phyloP scores from a whole-genome alignment of 2,329 filamentous ascomycete genomes.

The Camptophora hylomeconis region DNA sequence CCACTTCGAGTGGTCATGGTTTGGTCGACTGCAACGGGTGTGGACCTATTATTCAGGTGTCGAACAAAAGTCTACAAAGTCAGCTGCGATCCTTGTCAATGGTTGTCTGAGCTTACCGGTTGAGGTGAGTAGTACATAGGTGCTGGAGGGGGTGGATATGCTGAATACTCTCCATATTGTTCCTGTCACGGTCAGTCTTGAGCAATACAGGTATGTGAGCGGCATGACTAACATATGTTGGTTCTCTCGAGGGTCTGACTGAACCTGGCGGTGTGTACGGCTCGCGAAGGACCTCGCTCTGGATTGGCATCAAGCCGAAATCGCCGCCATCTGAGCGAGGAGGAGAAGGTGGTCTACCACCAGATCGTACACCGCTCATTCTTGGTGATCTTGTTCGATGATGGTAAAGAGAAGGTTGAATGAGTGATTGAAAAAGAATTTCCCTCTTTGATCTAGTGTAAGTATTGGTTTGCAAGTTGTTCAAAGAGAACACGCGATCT shows the following conservation, averaged over 20 bases:
- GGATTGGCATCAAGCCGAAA: constrained; percentile 6
- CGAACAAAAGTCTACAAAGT: constrained; percentile 6
- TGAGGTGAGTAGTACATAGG: constrained; percentile 11
- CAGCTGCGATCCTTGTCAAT: constrained; percentile 8
- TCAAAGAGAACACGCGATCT: no score
- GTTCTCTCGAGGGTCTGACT: constrained; percentile 4
- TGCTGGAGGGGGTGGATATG: constrained; percentile 11
- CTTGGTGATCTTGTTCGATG: no score
- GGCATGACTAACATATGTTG: constrained; percentile 13
- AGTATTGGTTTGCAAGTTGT: no score
- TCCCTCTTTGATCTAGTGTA: no score
- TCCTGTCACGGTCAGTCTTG: constrained; percentile 10
- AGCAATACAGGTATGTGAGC: not conserved
- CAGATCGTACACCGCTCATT: no score
- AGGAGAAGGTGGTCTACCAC: constrained; percentile 13
- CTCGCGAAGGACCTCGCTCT: constrained; percentile 10
- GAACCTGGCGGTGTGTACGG: constrained; percentile 10
- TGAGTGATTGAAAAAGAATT: no score
- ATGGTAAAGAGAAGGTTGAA: no score
- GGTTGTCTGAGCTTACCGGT: constrained; percentile 11
- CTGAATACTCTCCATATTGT: constrained; percentile 14
- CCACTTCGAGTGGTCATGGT: constrained; percentile 15
- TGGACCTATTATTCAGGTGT: constrained; percentile 2
- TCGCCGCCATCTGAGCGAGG: constrained; percentile 15
- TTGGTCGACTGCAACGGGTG: constrained; percentile 7